Conservation (phyloP, 257 asterid species). For the Asclepias syriaca region DNA sequence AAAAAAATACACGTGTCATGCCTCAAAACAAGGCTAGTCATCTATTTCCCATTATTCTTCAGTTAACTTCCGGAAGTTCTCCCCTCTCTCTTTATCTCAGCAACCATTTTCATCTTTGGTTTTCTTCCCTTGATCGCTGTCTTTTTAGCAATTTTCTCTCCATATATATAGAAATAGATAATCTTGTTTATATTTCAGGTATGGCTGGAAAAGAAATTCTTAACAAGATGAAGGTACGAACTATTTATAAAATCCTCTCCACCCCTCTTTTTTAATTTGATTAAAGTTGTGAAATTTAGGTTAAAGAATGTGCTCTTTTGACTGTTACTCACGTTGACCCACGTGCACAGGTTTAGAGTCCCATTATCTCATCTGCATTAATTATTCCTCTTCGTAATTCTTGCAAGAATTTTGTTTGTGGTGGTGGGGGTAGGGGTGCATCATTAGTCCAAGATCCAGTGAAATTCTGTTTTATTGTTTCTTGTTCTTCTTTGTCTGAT, state of each 20-base stretch:
- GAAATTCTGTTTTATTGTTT: background rate
- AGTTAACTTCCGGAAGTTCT: too few relatives aligned
- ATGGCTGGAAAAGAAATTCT: constrained; percentile 56
- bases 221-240: constrained; percentile 61
- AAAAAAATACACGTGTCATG: constrained; percentile 10
- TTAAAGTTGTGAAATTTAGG: background rate
- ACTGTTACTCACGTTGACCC: constrained; percentile 3
- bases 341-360: constrained; percentile 1
- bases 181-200: background rate
- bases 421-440: background rate
- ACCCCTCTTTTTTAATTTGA: background rate
- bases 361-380: constrained; percentile 7
- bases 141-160: too few relatives aligned
- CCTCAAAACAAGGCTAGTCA: background rate
- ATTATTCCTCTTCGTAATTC: background rate
- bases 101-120: background rate
- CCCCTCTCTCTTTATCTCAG: background rate
- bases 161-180: background rate
- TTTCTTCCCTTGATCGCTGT: background rate
- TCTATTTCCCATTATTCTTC: background rate
- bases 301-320: background rate
- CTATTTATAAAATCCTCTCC: background rate
- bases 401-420: background rate
- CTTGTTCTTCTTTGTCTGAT: background rate
- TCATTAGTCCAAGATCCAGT: background rate